Conservation (phyloP, 2,329 filamentous ascomycete genomes). For the Cryphonectria nitschkei region DNA sequence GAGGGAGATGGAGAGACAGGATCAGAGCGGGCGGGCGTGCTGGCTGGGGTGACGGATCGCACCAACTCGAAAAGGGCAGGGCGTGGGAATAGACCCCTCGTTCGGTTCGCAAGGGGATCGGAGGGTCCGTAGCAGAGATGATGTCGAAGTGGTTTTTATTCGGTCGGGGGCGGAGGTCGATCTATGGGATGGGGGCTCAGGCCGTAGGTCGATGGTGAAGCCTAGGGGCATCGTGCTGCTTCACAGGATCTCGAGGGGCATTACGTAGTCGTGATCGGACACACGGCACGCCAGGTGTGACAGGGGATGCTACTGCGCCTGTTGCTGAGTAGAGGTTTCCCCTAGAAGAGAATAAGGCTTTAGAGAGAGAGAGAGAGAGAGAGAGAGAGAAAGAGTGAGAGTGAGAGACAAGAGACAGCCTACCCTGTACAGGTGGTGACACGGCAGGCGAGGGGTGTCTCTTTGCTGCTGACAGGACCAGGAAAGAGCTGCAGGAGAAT, state of each 20-base stretch:
- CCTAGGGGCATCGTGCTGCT: slow-evolving; percentile 30
- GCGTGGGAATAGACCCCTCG: slow-evolving; percentile 5
- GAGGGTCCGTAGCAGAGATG: slow-evolving; percentile 10
- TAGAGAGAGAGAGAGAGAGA: neutral
- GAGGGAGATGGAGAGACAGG: neutral
- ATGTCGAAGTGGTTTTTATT: slow-evolving; percentile 26
- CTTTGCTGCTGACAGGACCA: slow-evolving; percentile 15
- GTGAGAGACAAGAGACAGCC: slow-evolving; percentile 16
- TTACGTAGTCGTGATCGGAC: slow-evolving; percentile 28
- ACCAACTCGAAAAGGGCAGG: slow-evolving; percentile 10
- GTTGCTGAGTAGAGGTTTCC: neutral
- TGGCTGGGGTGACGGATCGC: slow-evolving; percentile 11
- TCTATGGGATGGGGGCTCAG: slow-evolving; percentile 28
- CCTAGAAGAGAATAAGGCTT: slow-evolving; percentile 14
- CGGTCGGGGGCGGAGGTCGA: slow-evolving; percentile 27
- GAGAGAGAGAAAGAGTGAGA: neutral
- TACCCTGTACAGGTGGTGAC: slow-evolving; percentile 21
- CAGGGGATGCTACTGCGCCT: slow-evolving; percentile 20
- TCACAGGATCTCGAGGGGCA: slow-evolving; percentile 23
- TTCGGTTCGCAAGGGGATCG: neutral
- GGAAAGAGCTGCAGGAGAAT: neutral
- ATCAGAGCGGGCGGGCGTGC: neutral
- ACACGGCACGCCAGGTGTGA: slow-evolving; percentile 19
- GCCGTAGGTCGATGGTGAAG: slow-evolving; percentile 27
- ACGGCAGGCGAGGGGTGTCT: slow-evolving; percentile 20